Evolutionary conservation across 2,329 filamentous ascomycete species (phyloP).

Genomic region (Fulvia fulva): DNA sequence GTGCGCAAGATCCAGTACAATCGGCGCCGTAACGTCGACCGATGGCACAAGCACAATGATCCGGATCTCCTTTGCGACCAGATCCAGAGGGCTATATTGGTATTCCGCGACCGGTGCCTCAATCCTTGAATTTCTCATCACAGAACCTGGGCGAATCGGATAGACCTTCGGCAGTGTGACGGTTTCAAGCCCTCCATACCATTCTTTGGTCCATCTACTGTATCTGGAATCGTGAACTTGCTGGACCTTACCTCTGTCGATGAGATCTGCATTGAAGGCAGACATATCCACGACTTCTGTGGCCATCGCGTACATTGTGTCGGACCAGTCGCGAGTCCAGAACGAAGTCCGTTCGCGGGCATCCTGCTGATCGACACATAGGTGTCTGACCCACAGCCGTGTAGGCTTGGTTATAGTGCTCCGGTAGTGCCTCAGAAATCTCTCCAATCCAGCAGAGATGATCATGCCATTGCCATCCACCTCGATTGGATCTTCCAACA

Average conservation of each 20-base stretch:
- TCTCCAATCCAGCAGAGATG: constrained; percentile 3
- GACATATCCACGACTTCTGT: constrained; percentile 11
- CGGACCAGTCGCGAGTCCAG: constrained; percentile 10
- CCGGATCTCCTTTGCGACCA: constrained; percentile 5
- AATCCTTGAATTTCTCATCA: background rate
- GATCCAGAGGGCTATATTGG: constrained; percentile 3
- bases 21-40: background rate
- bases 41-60: constrained; percentile 1
- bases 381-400: constrained; percentile 9
- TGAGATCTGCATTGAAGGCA: constrained; percentile 6
- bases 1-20: constrained; percentile 6
- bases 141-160: background rate
- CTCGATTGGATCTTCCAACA: constrained; percentile 3
- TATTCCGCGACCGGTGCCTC: background rate
- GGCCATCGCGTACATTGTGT: constrained; percentile 10
- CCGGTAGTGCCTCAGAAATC: constrained; percentile 6
- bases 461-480: constrained; percentile 4
- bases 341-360: constrained; percentile 1
- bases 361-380: constrained; percentile 6
- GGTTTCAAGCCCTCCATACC: constrained; percentile 1
- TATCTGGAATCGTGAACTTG: constrained; percentile 1
- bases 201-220: constrained; percentile 7
- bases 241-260: constrained; percentile 5
- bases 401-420: background rate
- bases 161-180: constrained; percentile 4